Evolutionary conservation across 257 asterid genomes (phyloP), one percentile per base, ranked within the genome.

Genomic region (Jaltomata sinuosa): DNA sequence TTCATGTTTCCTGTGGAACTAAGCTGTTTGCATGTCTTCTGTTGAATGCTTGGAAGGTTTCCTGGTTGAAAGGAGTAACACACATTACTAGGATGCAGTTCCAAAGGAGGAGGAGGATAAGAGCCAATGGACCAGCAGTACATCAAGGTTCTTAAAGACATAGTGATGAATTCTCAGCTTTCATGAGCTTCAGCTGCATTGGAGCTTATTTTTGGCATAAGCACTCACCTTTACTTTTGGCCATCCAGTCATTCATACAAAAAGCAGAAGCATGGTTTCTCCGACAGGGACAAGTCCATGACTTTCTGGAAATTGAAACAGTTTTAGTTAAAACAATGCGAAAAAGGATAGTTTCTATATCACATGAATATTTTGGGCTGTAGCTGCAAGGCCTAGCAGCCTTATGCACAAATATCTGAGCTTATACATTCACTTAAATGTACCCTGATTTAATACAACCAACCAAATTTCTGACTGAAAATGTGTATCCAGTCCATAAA

Each of bases 151-250:
- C 67, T 68, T 68, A 19, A 52, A 9, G 49, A 52, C 25, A 29
- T 27, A 52, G 31, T 27, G 83, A 31, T 52, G 45, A 79, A 18
- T 52, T 79, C 10, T 32, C 45, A 55, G 42, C 1, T 55, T 65
- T 65, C 74, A 65, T 40, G 84, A 69, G 10, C 55, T 3, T 82
- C 78, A 82, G 61, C 59, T 10, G 61, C 59, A 36, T 22, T n/a
- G 52, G 72, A 81, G 27, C 65, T 54, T 42, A 4, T 31, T 27
- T 40, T 22, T 40, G 27, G 72, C 29, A 62, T 62, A 82, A 68
- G 19, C 45, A 62, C 27, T 89, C 85, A 95, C 99, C 93, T 86
- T 83, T 89, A 83, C 86, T 87, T 74, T 84, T 78, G 62, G 79
- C 25, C 42, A 88, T 68, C 88, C 87, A 83, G 74, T 87, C 45